Percentiles rank a stretch among this genome's conserved stretches.
Conservation (phyloP, 805 yeast genomes). For the Candida arabinofermentans region DNA sequence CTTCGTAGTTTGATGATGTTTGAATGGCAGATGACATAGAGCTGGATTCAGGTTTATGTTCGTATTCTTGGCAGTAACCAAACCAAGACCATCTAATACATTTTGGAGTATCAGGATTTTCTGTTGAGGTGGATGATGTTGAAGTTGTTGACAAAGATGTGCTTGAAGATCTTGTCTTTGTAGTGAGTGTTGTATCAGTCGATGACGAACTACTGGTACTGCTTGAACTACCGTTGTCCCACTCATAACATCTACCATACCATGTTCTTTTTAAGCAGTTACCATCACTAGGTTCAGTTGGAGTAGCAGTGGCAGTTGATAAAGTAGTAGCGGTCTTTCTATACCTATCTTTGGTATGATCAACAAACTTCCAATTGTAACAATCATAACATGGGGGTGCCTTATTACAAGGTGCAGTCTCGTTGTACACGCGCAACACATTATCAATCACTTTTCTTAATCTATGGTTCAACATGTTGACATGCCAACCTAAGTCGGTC, state of each 20-base stretch:
- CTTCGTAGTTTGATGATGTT: background rate
- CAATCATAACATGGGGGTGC: slow-evolving; percentile 90
- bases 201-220: slow-evolving; percentile 1
- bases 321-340: slow-evolving; percentile 27
- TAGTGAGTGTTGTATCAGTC: slow-evolving; percentile 7
- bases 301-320: slow-evolving; percentile 16
- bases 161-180: slow-evolving; percentile 4
- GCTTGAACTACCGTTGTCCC: slow-evolving; percentile 24
- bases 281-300: slow-evolving; percentile 30
- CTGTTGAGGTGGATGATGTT: slow-evolving; percentile 1
- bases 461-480: slow-evolving; percentile 81
- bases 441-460: slow-evolving; percentile 88
- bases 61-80: slow-evolving; percentile 19
- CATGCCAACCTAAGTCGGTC: slow-evolving; percentile 86
- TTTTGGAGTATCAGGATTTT: slow-evolving; percentile 1
- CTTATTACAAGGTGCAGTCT: slow-evolving; percentile 66
- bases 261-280: slow-evolving; percentile 55
- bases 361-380: slow-evolving; percentile 78
- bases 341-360: slow-evolving; percentile 36
- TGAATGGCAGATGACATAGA: background rate
- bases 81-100: slow-evolving; percentile 20
- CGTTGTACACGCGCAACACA: slow-evolving; percentile 65
- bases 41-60: slow-evolving; percentile 5
- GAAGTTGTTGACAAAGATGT: slow-evolving; percentile 1
- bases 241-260: slow-evolving; percentile 52